Evolutionary conservation across 352 stramenopile genomes (phyloP).

Genomic region (Globisporangium polare): DNA sequence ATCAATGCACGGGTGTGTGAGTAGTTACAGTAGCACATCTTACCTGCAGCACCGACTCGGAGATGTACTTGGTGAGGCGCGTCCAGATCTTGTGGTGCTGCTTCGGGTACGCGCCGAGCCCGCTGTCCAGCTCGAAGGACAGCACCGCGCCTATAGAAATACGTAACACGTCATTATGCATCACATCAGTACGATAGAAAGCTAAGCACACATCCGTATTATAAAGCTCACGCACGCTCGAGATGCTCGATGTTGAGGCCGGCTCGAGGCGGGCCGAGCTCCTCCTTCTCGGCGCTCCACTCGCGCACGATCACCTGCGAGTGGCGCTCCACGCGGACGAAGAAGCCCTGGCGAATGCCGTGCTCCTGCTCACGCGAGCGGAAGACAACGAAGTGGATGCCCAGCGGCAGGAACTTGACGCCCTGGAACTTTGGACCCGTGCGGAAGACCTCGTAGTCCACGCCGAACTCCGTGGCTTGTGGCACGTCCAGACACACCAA

Average conservation of each 20-base stretch:
- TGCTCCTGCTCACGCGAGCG: slow-evolving; percentile 72
- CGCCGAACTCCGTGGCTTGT: slow-evolving; percentile 67
- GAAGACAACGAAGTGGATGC: slow-evolving; percentile 83
- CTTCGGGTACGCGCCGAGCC: slow-evolving; percentile 74
- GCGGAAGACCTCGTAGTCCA: slow-evolving; percentile 86
- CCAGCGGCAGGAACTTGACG: slow-evolving; percentile 82
- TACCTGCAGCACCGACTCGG: slow-evolving; percentile 56
- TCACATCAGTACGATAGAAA: background rate
- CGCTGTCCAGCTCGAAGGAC: slow-evolving; percentile 78
- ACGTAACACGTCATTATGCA: background rate
- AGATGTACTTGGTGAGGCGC: slow-evolving; percentile 68
- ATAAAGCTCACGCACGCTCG: slow-evolving; percentile 37
- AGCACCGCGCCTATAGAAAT: slow-evolving; percentile 42
- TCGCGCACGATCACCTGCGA: slow-evolving; percentile 69
- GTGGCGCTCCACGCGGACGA: slow-evolving; percentile 55
- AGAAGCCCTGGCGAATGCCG: slow-evolving; percentile 81
- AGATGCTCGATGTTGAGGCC: slow-evolving; percentile 69
- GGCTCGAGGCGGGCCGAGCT: slow-evolving; percentile 48
- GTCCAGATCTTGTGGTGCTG: slow-evolving; percentile 72
- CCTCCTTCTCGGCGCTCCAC: slow-evolving; percentile 76
- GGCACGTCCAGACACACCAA: slow-evolving; percentile 85
- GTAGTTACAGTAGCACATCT: background rate
- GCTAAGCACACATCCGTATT: background rate
- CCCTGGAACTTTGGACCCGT: slow-evolving; percentile 75
- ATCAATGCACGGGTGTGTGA: no score